phyloP scores from a whole-genome alignment of 2,329 filamentous ascomycete genomes.

The Sarocladiaceae sp. region DNA sequence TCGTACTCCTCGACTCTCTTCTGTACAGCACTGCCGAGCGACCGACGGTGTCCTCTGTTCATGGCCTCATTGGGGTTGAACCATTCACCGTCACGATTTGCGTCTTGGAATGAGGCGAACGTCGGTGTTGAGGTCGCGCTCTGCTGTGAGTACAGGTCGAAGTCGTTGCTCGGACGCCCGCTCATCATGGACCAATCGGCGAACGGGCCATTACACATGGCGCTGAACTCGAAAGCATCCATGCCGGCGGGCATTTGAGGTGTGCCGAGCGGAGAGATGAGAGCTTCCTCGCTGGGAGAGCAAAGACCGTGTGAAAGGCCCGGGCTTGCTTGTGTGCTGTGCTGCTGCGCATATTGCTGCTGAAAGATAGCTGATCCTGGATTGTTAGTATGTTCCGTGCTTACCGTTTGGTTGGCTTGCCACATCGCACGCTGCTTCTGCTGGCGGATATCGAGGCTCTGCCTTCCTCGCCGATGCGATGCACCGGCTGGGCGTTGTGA shows the following conservation, averaged over 20 bases:
- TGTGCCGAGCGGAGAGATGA: constrained; percentile 52
- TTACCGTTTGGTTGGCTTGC: constrained; percentile 37
- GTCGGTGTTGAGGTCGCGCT: constrained; percentile 4
- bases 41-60: constrained; percentile 23
- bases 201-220: constrained; percentile 14
- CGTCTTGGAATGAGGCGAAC: constrained; percentile 6
- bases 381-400: constrained; percentile 47
- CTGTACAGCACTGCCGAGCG: constrained; percentile 59
- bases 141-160: constrained; percentile 8
- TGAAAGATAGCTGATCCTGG: constrained; percentile 49
- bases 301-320: constrained; percentile 42
- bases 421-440: constrained; percentile 22
- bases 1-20: constrained; percentile 59
- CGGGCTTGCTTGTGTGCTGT: constrained; percentile 73
- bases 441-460: constrained; percentile 75
- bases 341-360: constrained; percentile 90
- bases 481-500: constrained; percentile 47
- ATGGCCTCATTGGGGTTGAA: constrained; percentile 32
- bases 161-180: constrained; percentile 7
- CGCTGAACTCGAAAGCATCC: constrained; percentile 34
- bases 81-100: constrained; percentile 45
- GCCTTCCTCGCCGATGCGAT: constrained; percentile 63
- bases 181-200: constrained; percentile 6
- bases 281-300: constrained; percentile 47
- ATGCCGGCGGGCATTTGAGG: constrained; percentile 43